A percentile compares a stretch with the other conserved stretches of the same genome.
phyloP scores from a whole-genome alignment of 108 stramenopile genomes.

The Mediolabrus comicus region DNA sequence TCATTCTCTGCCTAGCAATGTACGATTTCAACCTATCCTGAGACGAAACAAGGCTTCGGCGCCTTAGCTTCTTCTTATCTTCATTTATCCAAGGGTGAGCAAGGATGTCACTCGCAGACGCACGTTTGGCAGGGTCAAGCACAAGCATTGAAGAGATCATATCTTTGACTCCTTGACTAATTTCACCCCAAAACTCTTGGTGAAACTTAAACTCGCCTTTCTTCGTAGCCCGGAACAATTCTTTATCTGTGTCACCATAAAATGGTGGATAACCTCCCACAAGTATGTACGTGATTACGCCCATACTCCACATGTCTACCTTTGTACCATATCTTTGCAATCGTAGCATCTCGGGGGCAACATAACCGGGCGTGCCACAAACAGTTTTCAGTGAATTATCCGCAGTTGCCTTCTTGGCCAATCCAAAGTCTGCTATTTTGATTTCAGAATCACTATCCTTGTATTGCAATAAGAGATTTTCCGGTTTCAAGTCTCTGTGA shows the following conservation, averaged over 20 bases:
- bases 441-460: slow-evolving; percentile 84
- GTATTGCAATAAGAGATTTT: slow-evolving; percentile 82
- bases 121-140: slow-evolving; percentile 83
- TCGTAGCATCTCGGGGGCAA: slow-evolving; percentile 79
- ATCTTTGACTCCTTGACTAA: slow-evolving; percentile 86
- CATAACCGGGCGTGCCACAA: slow-evolving; percentile 75
- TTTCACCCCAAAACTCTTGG: slow-evolving; percentile 85
- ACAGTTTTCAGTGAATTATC: slow-evolving; percentile 64
- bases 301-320: slow-evolving; percentile 93
- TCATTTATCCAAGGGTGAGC: slow-evolving; percentile 80
- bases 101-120: slow-evolving; percentile 83
- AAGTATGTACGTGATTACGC: slow-evolving; percentile 93
- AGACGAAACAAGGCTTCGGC: slow-evolving; percentile 12
- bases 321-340: slow-evolving; percentile 61
- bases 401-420: slow-evolving; percentile 69
- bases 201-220: slow-evolving; percentile 88
- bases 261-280: slow-evolving; percentile 94
- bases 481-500: slow-evolving; percentile 92
- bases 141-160: slow-evolving; percentile 81
- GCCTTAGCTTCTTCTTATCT: slow-evolving; percentile 23
- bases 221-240: slow-evolving; percentile 85
- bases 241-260: slow-evolving; percentile 83
- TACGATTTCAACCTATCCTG: slow-evolving; percentile 35
- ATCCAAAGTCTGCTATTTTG: slow-evolving; percentile 98
- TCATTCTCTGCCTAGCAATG: slow-evolving; percentile 50